Conservation (phyloP, 139 green algal genomes). For the Chlamydomonas sp. region DNA sequence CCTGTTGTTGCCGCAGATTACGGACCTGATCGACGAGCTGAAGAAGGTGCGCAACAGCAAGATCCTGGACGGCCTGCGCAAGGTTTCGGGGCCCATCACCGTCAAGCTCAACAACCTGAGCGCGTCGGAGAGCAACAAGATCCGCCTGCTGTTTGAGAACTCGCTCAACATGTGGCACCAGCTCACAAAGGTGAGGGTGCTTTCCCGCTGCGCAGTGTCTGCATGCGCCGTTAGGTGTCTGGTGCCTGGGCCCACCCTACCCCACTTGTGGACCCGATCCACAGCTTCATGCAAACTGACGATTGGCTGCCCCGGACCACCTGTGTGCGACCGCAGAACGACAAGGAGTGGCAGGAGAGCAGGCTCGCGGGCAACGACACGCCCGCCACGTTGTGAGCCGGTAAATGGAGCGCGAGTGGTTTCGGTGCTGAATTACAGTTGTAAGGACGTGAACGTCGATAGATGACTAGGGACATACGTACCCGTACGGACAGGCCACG, state of each 20-base stretch:
- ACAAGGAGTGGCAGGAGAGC: constrained; percentile 37
- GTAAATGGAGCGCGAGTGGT: no score
- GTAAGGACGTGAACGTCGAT: no score
- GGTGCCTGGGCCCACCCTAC: not conserved
- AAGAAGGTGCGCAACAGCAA: constrained; percentile 82
- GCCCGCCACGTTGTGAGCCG: not conserved
- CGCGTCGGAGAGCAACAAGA: constrained; percentile 86
- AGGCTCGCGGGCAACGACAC: constrained; percentile 1
- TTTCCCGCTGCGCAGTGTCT: not conserved
- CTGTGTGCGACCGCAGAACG: constrained; percentile 1
- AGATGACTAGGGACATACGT: no score
- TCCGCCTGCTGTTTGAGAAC: constrained; percentile 76
- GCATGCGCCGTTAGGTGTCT: not conserved
- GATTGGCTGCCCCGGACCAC: no score
- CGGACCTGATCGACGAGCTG: constrained; percentile 75
- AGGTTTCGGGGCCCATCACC: constrained; percentile 74
- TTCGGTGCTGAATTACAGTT: no score
- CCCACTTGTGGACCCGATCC: not conserved
- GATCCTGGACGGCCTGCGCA: constrained; percentile 79
- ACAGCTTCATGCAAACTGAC: no score
- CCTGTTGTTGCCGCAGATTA: constrained; percentile 51
- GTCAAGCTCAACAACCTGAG: constrained; percentile 90
- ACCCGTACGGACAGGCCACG: no score
- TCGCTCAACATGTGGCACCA: constrained; percentile 69
- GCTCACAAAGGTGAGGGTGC: constrained; percentile 54